Evolutionary conservation across 257 asterid genomes (phyloP), one percentile per base, ranked within the genome.

Genomic region (Cynanchum wilfordii): DNA sequence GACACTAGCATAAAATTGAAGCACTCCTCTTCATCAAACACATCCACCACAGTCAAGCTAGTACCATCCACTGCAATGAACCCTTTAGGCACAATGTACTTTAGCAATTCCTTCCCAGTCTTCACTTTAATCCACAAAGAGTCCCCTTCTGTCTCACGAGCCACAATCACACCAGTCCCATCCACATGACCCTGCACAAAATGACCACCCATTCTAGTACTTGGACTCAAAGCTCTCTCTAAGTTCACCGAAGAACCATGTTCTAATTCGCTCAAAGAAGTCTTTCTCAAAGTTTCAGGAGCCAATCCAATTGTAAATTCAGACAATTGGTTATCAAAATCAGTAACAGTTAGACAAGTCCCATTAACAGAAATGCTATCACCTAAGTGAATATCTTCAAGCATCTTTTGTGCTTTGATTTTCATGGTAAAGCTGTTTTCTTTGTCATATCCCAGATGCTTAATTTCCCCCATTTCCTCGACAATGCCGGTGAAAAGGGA

Each of bases 121-220:
- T 79, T 90, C 50, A 90, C 93, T 47, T 87, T 92, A 74, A 92
- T 88, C 97, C 97, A 92, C 79, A 92, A 60, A 0, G 97, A 92
- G 68, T 90, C 96, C 13, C 98, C 95, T 76, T 92, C 98, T 0
- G 84, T 69, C 25, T 70, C 72, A 76, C 76, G 78, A 11, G 80
- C 89, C 56, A 87, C 88, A 12, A 92, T 92, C 66, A 81, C 83
- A 8, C 97, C 98, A 0, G 96, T 92, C 59, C 90, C 95, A 70
- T 92, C 98, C 16, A 90, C 96, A 68, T 92, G 98, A 5, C 97
- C 98, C 87, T 92, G 98, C 80, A 89, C 96, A 65, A 90, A 90
- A 74, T 92, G 97, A 10, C 98, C 98, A 44, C 98, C 97, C 98
- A 92, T 90, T 75, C 98, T 85, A 38, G 91, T 85, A 52, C 71